Base-by-base conservation (phyloP, 768 basidiomycete genomes). In the Inosperma sp. region DNA sequence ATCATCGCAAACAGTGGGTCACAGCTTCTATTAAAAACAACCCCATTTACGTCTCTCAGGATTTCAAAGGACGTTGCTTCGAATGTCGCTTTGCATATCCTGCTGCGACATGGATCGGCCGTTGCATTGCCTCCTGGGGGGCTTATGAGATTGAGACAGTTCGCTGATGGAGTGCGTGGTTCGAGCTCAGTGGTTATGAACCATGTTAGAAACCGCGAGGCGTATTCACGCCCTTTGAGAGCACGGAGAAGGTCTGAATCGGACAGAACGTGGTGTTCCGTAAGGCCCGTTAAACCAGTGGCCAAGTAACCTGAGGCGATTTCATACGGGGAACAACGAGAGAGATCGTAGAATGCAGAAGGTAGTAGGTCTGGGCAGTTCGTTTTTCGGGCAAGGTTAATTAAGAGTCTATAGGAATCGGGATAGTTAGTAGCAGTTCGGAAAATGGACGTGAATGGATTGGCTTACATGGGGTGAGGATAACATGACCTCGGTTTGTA, bases 281-380 rank as follows among this genome's bases (percentile, higher is more conserved):
- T 33, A 67, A 67, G 43, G 64, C 53, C 52, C 14, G 56, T 35
- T 7, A 39, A 22, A 17, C 59, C 55, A 51, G 16, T 68, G 58
- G 55, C 36, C 65, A 73, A 48, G 65, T 71, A 71, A 5, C 83
- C 85, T 5, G 71, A 64, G 23, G 78, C 77, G 27, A 80, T 78
- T 42, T 80, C 78, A 59, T 81, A 86, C 2, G 84, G 80, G 25
- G 77, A 68, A 57, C 69, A 79, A 33, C 88, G 83, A 17, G 83
- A 88, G 34, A 90, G 76, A 63, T 89, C 88, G 64, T 90, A 90
- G 67, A 87, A 86, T 5, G 86, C 86, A 23, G 87, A 77, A 4
- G 86, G 85, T 3, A 88, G 71, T 27, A 89, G 76, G 56, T 81
- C 76, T 0, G 69, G 70, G 0, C 80, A 73, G 34, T 78, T 66